These are phyloP conservation scores for Peniophora sp. DNA, from an alignment of 1,284 basidiomycete species.

Conservation along the genomic window DNA sequence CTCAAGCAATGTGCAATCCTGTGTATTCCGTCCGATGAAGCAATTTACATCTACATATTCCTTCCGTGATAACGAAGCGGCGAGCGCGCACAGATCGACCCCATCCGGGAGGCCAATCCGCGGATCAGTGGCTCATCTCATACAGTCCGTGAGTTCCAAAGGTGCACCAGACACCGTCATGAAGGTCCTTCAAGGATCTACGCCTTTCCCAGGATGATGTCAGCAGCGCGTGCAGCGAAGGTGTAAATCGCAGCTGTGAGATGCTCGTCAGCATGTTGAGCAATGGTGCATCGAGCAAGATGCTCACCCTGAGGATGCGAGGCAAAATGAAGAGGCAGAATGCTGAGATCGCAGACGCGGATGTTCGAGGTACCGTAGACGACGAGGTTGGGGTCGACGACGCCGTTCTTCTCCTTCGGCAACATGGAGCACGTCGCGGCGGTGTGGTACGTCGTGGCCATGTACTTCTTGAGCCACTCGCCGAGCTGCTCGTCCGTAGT, in stretches of 20 bases:
- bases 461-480: constrained; percentile 12
- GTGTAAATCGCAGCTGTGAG: not conserved
- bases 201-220: not conserved
- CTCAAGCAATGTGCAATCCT: too few relatives aligned
- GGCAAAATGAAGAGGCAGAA: constrained; percentile 16
- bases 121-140: too few relatives aligned
- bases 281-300: too few relatives aligned
- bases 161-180: too few relatives aligned
- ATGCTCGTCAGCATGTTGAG: not conserved
- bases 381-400: constrained; percentile 42
- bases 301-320: constrained; percentile 11
- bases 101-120: too few relatives aligned
- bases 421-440: constrained; percentile 39
- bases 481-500: not conserved
- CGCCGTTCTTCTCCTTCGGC: constrained; percentile 43
- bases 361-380: constrained; percentile 32
- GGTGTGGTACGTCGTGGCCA: constrained; percentile 14
- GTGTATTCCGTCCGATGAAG: too few relatives aligned
- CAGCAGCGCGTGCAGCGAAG: not conserved
- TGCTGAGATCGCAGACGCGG: constrained; percentile 23
- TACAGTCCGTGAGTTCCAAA: too few relatives aligned
- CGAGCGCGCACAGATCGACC: too few relatives aligned
- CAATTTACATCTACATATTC: too few relatives aligned
- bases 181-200: too few relatives aligned
- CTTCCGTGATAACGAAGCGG: too few relatives aligned